phyloP scores from a whole-genome alignment of 164 flowering plant genomes.

The Taxillus chinensis region DNA sequence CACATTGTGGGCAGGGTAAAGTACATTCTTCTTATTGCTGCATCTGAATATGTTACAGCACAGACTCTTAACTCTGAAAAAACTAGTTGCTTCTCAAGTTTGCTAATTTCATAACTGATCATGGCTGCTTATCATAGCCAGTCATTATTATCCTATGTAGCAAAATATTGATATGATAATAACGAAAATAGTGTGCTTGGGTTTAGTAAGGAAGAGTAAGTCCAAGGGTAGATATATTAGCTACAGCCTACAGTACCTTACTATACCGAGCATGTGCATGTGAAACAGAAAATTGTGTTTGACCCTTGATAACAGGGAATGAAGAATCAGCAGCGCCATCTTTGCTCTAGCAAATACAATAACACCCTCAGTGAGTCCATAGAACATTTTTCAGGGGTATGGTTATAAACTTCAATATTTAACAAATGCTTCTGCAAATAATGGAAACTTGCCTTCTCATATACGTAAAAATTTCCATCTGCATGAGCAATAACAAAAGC shows the following conservation, averaged over 20 bases:
- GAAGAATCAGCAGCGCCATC: slow-evolving; percentile 91
- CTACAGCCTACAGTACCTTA: slow-evolving; percentile 53
- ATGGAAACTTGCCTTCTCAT: slow-evolving; percentile 71
- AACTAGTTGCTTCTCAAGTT: no score
- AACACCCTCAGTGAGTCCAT: slow-evolving; percentile 4
- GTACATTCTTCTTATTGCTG: no score
- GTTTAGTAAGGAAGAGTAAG: no score
- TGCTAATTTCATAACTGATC: no score
- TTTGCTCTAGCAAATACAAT: slow-evolving; percentile 43
- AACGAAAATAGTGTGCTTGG: no score
- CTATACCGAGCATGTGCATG: slow-evolving; percentile 90
- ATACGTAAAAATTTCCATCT: slow-evolving; percentile 89
- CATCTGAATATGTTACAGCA: no score
- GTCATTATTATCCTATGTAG: no score
- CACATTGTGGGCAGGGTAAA: no score
- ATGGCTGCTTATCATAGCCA: no score
- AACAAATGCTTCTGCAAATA: slow-evolving; percentile 1
- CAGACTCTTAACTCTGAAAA: no score
- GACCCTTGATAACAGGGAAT: slow-evolving; percentile 86
- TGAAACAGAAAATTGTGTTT: slow-evolving; percentile 81
- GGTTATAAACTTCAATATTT: not conserved
- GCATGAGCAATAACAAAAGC: slow-evolving; percentile 90
- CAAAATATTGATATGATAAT: no score
- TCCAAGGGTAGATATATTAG: no score
- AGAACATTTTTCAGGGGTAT: slow-evolving; percentile 3